phyloP scores from a whole-genome alignment of 139 green algal genomes.

The Pleodorina starrii region DNA sequence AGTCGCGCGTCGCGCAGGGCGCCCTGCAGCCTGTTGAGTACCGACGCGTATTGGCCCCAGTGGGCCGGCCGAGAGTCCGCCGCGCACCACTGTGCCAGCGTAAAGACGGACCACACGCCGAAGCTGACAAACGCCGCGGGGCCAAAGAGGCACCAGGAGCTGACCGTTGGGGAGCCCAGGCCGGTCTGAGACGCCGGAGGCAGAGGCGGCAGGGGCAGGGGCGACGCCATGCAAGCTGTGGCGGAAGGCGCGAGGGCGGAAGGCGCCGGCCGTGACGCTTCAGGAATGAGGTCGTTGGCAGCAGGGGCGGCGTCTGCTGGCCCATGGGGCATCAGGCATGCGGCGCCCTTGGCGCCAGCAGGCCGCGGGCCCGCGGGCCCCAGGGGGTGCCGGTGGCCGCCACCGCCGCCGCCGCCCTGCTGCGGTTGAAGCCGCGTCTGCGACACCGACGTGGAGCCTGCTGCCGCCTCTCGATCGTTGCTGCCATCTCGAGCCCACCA shows the following conservation, averaged over 20 bases:
- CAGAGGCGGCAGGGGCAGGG: background rate
- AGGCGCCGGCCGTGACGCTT: background rate
- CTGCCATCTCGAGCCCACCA: too few species aligned
- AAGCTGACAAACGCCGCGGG: constrained; percentile 63
- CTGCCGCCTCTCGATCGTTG: too few species aligned
- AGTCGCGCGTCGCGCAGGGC: constrained; percentile 42
- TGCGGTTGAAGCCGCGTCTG: too few species aligned
- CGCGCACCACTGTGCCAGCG: constrained; percentile 69
- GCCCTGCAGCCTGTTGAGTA: constrained; percentile 80
- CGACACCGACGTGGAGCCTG: too few species aligned
- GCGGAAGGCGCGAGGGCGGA: background rate
- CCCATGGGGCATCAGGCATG: background rate
- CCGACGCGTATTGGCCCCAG: constrained; percentile 75
- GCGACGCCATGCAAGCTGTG: background rate
- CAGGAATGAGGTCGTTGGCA: background rate
- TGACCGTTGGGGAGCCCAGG: constrained; percentile 14
- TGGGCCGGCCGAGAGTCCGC: constrained; percentile 80
- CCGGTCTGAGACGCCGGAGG: background rate
- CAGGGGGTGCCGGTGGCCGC: background rate
- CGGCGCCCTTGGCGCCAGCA: background rate
- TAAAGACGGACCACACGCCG: constrained; percentile 71
- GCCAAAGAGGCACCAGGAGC: constrained; percentile 39
- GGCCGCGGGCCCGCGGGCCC: background rate
- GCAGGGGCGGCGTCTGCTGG: background rate
- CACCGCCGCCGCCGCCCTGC: background rate